Percentiles rank a stretch among this genome's conserved stretches.
These are phyloP conservation scores for Phytophthora pluvialis DNA, from an alignment of 352 stramenopile genomes.

Conservation along the genomic window DNA sequence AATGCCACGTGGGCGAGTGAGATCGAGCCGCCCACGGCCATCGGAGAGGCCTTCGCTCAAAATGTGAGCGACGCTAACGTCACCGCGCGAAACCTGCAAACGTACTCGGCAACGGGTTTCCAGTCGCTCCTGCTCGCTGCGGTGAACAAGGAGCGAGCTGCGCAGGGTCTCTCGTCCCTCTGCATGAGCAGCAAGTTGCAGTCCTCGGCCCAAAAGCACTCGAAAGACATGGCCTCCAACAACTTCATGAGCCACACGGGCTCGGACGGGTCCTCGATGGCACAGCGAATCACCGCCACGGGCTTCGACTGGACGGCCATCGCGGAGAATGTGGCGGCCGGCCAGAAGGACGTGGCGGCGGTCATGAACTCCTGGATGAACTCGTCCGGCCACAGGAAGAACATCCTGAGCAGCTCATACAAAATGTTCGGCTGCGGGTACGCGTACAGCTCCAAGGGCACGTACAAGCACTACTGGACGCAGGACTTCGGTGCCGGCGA, in stretches of 20 bases:
- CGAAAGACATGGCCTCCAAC: constrained; percentile 48
- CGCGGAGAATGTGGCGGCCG: constrained; percentile 62
- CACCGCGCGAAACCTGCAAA: constrained; percentile 28
- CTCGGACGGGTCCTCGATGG: constrained; percentile 51
- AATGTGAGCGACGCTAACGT: constrained; percentile 1
- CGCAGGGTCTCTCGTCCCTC: constrained; percentile 33
- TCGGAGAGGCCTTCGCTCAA: constrained; percentile 9
- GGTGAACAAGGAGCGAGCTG: constrained; percentile 56
- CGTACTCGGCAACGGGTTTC: constrained; percentile 27
- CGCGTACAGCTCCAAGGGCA: constrained; percentile 34
- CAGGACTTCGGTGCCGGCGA: constrained; percentile 52
- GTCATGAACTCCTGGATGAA: constrained; percentile 70
- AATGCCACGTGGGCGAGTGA: constrained; percentile 9
- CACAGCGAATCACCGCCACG: constrained; percentile 43
- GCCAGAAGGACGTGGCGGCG: constrained; percentile 44
- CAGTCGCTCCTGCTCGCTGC: constrained; percentile 46
- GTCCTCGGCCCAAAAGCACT: constrained; percentile 34
- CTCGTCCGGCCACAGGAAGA: constrained; percentile 49
- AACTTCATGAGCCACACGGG: constrained; percentile 64
- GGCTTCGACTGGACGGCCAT: constrained; percentile 56
- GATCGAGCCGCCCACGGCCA: neutral
- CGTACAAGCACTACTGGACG: constrained; percentile 62
- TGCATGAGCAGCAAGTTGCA: constrained; percentile 51
- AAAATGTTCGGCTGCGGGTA: constrained; percentile 42
- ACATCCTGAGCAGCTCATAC: constrained; percentile 44